A percentile compares a stretch with the other conserved stretches of the same genome.
Evolutionary conservation across 1,284 basidiomycete species (phyloP).

Genomic region (Microbotryomycetes sp.): DNA sequence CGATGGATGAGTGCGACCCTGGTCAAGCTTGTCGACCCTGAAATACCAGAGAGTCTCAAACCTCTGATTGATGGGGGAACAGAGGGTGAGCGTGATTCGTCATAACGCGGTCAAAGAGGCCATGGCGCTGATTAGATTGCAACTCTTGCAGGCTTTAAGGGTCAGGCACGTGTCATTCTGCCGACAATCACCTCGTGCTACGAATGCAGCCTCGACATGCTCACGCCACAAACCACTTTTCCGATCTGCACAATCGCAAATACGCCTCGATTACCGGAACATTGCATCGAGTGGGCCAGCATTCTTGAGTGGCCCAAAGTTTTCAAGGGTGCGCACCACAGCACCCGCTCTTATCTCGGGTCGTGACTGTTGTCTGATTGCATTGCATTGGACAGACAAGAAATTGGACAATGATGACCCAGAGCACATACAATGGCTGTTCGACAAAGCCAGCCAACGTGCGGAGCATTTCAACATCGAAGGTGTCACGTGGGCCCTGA

Average conservation of each 20-base stretch:
- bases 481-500: slow-evolving; percentile 94
- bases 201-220: slow-evolving; percentile 96
- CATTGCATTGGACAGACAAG: slow-evolving; percentile 71
- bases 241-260: slow-evolving; percentile 99
- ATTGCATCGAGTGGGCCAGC: slow-evolving; percentile 99
- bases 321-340: slow-evolving; percentile 62
- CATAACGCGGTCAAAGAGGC: background rate
- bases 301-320: slow-evolving; percentile 97
- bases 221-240: slow-evolving; percentile 93
- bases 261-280: slow-evolving; percentile 93
- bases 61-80: slow-evolving; percentile 99
- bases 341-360: background rate
- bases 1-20: slow-evolving; percentile 99
- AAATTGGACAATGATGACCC: slow-evolving; percentile 95
- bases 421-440: slow-evolving; percentile 94
- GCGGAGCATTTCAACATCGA: slow-evolving; percentile 92
- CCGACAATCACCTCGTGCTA: slow-evolving; percentile 95
- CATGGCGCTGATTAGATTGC: background rate
- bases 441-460: slow-evolving; percentile 65
- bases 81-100: slow-evolving; percentile 65
- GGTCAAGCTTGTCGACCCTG: slow-evolving; percentile 83
- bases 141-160: slow-evolving; percentile 96
- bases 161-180: slow-evolving; percentile 93
- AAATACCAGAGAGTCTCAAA: slow-evolving; percentile 85
- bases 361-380: slow-evolving; percentile 1